Evolutionary conservation across 768 basidiomycete species (phyloP).

Genomic region (Tylopilus balloui): DNA sequence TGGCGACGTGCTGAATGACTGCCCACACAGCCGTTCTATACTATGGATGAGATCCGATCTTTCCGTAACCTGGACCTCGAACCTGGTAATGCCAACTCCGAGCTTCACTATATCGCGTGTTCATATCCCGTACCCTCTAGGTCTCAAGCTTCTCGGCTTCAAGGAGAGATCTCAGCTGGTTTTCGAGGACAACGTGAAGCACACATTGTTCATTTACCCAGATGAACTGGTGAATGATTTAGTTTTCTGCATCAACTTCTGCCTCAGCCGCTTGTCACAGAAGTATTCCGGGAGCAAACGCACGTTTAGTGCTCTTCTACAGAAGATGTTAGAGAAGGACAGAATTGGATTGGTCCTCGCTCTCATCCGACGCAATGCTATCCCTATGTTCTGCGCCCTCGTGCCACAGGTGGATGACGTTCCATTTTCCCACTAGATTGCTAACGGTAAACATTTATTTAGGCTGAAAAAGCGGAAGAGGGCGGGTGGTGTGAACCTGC

Average conservation of each 20-base stretch:
- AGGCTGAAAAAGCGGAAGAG: conserved; percentile 70
- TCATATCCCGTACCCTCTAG: conserved; percentile 33
- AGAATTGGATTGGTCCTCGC: conserved; percentile 78
- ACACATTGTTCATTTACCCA: conserved; percentile 88
- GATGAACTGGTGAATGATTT: conserved; percentile 67
- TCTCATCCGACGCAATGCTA: conserved; percentile 63
- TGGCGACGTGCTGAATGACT: conserved; percentile 1
- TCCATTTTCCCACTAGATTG: background rate
- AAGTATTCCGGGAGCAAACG: conserved; percentile 87
- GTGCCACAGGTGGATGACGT: conserved; percentile 67
- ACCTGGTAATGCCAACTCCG: conserved; percentile 48
- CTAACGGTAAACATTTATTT: background rate
- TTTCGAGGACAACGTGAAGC: conserved; percentile 90
- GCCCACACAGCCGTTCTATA: conserved; percentile 67
- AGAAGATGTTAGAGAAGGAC: conserved; percentile 74
- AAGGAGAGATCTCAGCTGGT: conserved; percentile 63
- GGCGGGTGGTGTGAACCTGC: conserved; percentile 78
- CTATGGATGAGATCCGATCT: conserved; percentile 72
- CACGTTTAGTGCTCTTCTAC: conserved; percentile 83
- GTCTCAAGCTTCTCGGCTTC: conserved; percentile 91
- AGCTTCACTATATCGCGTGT: background rate
- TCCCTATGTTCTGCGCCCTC: conserved; percentile 78
- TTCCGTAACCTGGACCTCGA: conserved; percentile 79
- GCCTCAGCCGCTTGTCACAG: conserved; percentile 31
- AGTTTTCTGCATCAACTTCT: background rate